A percentile compares a stretch with the other conserved stretches of the same genome.
These are phyloP conservation scores for Sophora flavescens DNA, from an alignment of 306 rosid genomes.

Conservation along the genomic window DNA sequence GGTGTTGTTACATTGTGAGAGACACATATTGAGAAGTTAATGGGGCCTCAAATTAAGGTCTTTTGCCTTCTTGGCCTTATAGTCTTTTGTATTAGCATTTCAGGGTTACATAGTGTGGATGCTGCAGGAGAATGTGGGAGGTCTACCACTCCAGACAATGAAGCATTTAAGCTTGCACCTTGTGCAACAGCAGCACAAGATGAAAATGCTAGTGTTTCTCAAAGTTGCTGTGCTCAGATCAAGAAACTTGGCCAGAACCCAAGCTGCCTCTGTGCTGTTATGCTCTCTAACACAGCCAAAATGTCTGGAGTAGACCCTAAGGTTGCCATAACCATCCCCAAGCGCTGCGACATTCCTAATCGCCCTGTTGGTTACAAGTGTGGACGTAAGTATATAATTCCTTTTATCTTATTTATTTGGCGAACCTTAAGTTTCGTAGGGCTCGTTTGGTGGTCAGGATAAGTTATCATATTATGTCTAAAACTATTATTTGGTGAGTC, in stretches of 20 bases:
- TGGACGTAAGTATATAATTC: constrained; percentile 51
- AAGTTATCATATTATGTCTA: too few species aligned
- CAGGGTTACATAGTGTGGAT: constrained; percentile 45
- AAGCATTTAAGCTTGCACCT: constrained; percentile 59
- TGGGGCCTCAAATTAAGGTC: constrained; percentile 47
- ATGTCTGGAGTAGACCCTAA: constrained; percentile 49
- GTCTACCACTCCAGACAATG: constrained; percentile 54
- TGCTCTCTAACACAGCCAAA: constrained; percentile 63
- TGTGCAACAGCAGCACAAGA: constrained; percentile 58
- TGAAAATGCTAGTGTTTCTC: constrained; percentile 54
- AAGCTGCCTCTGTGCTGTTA: constrained; percentile 56
- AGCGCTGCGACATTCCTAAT: constrained; percentile 62
- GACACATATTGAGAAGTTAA: background rate
- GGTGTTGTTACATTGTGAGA: background rate
- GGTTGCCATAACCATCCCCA: constrained; percentile 62
- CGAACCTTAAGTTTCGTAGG: too few species aligned
- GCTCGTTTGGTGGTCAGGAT: too few species aligned
- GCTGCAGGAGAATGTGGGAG: constrained; percentile 64
- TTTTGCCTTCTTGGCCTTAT: constrained; percentile 52
- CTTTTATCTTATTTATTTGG: too few species aligned
- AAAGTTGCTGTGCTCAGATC: constrained; percentile 53
- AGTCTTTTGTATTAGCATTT: constrained; percentile 40
- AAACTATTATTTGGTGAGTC: too few species aligned
- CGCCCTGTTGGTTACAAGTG: constrained; percentile 71
- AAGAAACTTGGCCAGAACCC: constrained; percentile 55